Evolutionary conservation across 1,284 basidiomycete genomes (phyloP), one percentile per base, ranked within the genome.

Genomic region (Hypsizygus ulmarius): DNA sequence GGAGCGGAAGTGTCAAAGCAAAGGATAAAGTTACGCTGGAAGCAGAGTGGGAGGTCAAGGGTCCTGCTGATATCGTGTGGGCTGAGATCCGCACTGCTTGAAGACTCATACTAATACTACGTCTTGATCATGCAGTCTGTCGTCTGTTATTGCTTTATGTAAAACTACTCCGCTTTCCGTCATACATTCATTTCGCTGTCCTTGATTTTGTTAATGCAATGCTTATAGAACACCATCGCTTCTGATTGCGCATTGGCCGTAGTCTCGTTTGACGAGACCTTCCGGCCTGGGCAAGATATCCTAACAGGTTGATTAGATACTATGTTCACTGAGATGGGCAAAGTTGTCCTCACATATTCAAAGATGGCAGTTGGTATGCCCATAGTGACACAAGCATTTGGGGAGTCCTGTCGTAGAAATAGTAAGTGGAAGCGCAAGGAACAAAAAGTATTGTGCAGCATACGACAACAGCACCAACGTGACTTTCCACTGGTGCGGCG

Each of bases 341-440:
- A 46, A 43, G 27, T 8, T 25, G 19, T 8, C 67, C 76, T 50
- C 43, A 84, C 83, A 59, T 82, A 76, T 45, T 87, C 83, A 57
- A 89, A 90, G 54, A 88, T 89, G 5, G 78, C 84, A 18, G 81
- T 72, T 2, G 86, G 87, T 3, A 89, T 70, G 0, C 76, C 84
- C 34, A 90, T 68, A 0, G 85, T 89, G 1, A 88, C 86, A 57
- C 85, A 88, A 0, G 85, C 86, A 54, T 89, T 90, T 2, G 86
- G 87, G 2, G 82, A 84, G 62, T 89, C 84, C 81, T 82, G 54
- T 14, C 4, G 15, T 10, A 14, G 21, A 32, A 14, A 14, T 21
- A 32, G 11, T 5, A 18, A 14, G 37, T 29, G 39, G 28, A 32
- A 28, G 34, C 36, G 10, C 11, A 11, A 12, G 47, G 2, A 21